A percentile compares a stretch with the other conserved stretches of the same genome.
Conservation (phyloP, 306 rosid species). For the Rosa rugosa region DNA sequence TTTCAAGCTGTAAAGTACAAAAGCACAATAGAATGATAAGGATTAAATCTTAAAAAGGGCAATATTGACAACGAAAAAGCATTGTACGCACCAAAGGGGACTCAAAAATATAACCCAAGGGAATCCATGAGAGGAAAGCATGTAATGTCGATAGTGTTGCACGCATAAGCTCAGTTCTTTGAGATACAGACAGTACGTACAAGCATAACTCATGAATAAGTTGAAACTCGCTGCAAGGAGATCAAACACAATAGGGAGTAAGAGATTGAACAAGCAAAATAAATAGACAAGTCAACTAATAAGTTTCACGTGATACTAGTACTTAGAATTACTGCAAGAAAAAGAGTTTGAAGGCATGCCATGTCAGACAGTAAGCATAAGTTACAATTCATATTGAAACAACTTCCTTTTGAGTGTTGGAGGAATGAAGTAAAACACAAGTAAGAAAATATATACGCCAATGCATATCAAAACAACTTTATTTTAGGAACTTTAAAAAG, state of each 20-base stretch:
- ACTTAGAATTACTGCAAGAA: not conserved
- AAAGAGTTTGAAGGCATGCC: not conserved
- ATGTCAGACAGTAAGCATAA: not conserved
- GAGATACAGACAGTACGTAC: constrained; percentile 91
- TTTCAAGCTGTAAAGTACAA: constrained; percentile 69
- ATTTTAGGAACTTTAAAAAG: not conserved
- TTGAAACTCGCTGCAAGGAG: constrained; percentile 84
- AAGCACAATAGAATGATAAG: constrained; percentile 19
- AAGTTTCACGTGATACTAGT: too few relatives aligned
- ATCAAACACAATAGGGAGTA: constrained; percentile 34
- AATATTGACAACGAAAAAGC: constrained; percentile 17
- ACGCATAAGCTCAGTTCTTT: constrained; percentile 86
- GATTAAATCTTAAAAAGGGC: not conserved
- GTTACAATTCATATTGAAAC: too few relatives aligned
- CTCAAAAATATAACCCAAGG: constrained; percentile 95
- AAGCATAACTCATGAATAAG: constrained; percentile 98
- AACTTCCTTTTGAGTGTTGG: too few relatives aligned
- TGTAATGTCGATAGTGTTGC: constrained; percentile 91
- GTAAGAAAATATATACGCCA: too few relatives aligned
- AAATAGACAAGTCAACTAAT: not conserved
- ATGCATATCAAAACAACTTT: not conserved
- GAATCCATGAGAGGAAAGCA: constrained; percentile 98
- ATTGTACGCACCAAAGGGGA: constrained; percentile 72
- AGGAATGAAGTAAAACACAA: too few relatives aligned
- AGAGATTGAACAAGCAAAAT: constrained; percentile 11